phyloP scores from a whole-genome alignment of 371 early-diverging fungal species.

The Blyttiomyces sp. region DNA sequence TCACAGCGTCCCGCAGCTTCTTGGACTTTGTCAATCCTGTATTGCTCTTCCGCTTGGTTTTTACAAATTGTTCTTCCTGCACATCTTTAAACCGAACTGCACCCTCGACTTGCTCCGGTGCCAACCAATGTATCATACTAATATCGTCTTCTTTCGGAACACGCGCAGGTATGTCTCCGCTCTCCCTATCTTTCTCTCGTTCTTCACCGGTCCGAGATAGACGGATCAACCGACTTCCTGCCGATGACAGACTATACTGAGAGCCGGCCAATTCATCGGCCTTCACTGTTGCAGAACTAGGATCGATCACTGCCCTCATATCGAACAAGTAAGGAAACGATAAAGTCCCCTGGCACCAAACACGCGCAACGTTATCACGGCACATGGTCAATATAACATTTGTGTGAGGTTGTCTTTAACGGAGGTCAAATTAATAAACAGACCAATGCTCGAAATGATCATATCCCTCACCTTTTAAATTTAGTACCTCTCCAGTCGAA shows the following conservation, averaged over 20 bases:
- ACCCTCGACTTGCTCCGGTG: constrained; percentile 19
- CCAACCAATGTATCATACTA: constrained; percentile 54
- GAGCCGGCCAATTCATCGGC: no score
- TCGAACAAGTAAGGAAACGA: constrained; percentile 53
- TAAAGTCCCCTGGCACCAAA: constrained; percentile 67
- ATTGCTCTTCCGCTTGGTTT: constrained; percentile 13
- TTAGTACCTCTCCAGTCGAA: constrained; percentile 64
- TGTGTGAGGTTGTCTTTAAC: constrained; percentile 11
- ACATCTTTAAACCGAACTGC: constrained; percentile 15
- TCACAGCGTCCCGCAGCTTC: constrained; percentile 56
- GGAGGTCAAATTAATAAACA: background rate
- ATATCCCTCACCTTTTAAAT: constrained; percentile 32
- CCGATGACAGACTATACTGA: no score
- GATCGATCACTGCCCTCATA: constrained; percentile 67
- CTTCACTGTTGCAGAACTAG: constrained; percentile 15
- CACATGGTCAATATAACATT: constrained; percentile 69
- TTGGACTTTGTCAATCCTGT: constrained; percentile 29
- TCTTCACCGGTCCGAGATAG: no score
- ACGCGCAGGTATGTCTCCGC: background rate
- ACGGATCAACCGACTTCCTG: no score
- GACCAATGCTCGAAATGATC: background rate
- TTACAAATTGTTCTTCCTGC: constrained; percentile 5
- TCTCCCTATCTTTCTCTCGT: no score
- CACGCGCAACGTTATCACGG: constrained; percentile 67
- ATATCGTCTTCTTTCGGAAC: background rate